Evolutionary conservation across 331 rosid species (phyloP).

Genomic region (Malus hybrid): DNA sequence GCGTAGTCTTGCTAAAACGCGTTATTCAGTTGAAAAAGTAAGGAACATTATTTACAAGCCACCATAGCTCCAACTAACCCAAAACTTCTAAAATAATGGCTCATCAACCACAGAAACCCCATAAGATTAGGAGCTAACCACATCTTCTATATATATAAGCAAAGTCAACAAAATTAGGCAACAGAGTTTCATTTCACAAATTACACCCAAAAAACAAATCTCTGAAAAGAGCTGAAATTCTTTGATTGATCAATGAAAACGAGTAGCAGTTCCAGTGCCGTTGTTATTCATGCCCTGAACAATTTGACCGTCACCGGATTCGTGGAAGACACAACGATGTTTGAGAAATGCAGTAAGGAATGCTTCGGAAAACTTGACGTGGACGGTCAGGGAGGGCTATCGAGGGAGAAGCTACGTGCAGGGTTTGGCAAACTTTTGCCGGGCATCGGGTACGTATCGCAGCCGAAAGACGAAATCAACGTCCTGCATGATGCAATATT

Average conservation of each 20-base stretch:
- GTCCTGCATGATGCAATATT: constrained; percentile 18
- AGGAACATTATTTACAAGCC: background rate
- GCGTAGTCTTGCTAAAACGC: background rate
- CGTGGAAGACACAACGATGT: constrained; percentile 15
- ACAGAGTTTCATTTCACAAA: background rate
- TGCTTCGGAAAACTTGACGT: constrained; percentile 21
- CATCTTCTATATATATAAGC: background rate
- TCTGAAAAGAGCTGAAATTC: background rate
- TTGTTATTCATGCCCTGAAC: constrained; percentile 13
- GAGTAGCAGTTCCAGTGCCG: background rate
- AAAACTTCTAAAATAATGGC: constrained; percentile 1
- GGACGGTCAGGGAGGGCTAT: constrained; percentile 15
- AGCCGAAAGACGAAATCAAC: constrained; percentile 10
- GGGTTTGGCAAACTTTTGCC: constrained; percentile 24
- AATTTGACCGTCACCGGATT: constrained; percentile 18
- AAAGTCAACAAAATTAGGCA: background rate
- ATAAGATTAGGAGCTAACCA: background rate
- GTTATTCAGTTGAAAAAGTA: background rate
- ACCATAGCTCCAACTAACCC: background rate
- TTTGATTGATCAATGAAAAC: background rate
- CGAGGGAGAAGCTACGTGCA: constrained; percentile 9
- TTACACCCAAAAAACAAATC: background rate
- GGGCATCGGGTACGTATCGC: constrained; percentile 9
- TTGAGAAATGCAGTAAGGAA: constrained; percentile 13
- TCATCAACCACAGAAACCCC: constrained; percentile 3